Evolutionary conservation across 2,329 filamentous ascomycete genomes (phyloP).

Genomic region (Colletotrichum melonis): DNA sequence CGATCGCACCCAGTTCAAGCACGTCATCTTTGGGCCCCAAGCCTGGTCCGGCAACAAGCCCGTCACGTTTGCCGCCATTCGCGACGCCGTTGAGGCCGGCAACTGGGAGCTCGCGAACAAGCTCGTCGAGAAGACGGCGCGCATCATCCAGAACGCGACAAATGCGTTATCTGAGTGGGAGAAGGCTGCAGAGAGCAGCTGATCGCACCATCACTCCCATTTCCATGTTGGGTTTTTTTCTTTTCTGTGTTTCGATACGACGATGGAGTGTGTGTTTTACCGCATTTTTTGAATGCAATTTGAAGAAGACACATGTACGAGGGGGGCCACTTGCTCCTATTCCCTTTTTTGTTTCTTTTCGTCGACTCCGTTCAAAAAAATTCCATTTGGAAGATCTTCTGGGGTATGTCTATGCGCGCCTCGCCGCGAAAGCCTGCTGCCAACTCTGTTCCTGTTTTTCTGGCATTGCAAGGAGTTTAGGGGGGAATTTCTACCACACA

Average conservation of each 20-base stretch:
- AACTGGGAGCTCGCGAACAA: conserved; percentile 77
- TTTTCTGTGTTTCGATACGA: not conserved
- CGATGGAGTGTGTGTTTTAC: not conserved
- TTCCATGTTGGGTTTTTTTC: not conserved
- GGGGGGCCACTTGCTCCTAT: not conserved
- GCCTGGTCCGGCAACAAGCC: conserved; percentile 75
- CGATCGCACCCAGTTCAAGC: conserved; percentile 92
- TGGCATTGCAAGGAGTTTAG: conserved; percentile 36
- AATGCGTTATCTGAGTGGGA: conserved; percentile 41
- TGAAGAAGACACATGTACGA: not conserved
- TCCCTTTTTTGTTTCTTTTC: not conserved
- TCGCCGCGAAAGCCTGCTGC: not conserved
- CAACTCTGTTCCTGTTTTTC: not conserved
- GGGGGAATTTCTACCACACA: not conserved
- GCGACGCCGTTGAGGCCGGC: conserved; percentile 79
- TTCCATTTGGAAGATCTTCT: not conserved
- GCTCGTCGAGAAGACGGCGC: conserved; percentile 78
- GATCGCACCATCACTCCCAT: not conserved
- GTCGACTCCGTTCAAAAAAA: not conserved
- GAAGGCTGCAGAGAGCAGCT: conserved; percentile 16
- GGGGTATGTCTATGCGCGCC: too few relatives aligned
- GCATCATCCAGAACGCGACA: conserved; percentile 72
- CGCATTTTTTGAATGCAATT: not conserved
- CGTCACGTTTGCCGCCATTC: conserved; percentile 74
- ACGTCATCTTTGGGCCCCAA: conserved; percentile 88